Evolutionary conservation across 1,139 yeast genomes (phyloP), one percentile per base, ranked within the genome.

Genomic region (Lodderomyces orthopsilosis): DNA sequence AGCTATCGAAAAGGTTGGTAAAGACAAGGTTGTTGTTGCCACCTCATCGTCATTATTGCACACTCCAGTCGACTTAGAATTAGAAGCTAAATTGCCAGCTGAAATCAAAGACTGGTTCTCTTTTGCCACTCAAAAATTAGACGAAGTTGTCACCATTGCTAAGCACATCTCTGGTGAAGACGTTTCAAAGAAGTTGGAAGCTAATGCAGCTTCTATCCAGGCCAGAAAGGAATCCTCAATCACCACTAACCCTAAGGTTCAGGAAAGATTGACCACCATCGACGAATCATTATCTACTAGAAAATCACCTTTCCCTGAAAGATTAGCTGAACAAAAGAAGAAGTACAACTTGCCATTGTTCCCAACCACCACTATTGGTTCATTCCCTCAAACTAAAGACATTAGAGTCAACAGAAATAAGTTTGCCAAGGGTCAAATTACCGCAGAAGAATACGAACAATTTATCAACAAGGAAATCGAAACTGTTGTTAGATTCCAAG

Each of bases 321-420:
- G 98, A 81, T 83, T 88, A 65, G 85, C 77, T 58, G 90, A 83
- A 59, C 98, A 93, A 80, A 79, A 87, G 78, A 75, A 72, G 59
- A 78, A 83, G 66, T 88, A 88, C 80, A 87, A 91, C 79, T 80
- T 93, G 70, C 98, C 98, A 60, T 77, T 88, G 66, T 93, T 93
- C 96, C 98, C 98, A 75, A 93, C 98, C 67, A 93, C 98, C 70
- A 93, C 98, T 62, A 93, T 93, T 72, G 98, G 98, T 74, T 93
- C 98, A 56, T 93, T 93, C 98, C 98, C 98, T 62, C 98, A 93
- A 81, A 93, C 98, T 70, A 89, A 89, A 81, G 98, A 93, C 70
- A 93, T 93, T 74, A 89, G 98, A 82, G 73, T 91, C 72, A 86
- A 87, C 86, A 91, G 98, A 83, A 90, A 91, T 85, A 93, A 93